Evolutionary conservation across 805 yeast species (phyloP), one percentile per base, ranked within the genome.

Genomic region (Myxozyma kluyveri): DNA sequence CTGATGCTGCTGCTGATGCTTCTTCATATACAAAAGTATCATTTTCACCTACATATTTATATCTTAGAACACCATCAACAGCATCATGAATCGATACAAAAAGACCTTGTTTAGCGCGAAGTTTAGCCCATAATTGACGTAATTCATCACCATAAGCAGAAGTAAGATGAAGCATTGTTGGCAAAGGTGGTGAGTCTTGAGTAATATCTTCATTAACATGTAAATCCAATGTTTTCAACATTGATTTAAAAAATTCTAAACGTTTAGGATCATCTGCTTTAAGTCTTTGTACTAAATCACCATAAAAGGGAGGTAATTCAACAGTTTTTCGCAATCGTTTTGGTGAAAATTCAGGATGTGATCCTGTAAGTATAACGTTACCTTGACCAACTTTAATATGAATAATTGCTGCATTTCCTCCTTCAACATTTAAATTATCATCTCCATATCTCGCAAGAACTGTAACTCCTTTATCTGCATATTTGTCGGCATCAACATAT

Each of bases 341-440:
- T 9, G 59, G 57, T 12, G 60, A 52, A 24, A 83, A 89, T 68
- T 93, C 99, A 0, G 96, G 96, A 68, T 93, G 99, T 0, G 88
- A 78, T 0, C 98, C 98, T 12, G 85, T 75, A 10, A 93, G 74
- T 7, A 93, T 68, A 0, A 83, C 96, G 33, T 70, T 71, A 2
- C 99, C 99, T 35, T 77, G 71, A 1, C 95, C 96, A 2, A 81
- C 79, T 7, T 73, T 71, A 61, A 88, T 79, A 52, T 76, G 69
- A 2, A 93, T 79, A 0, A 80, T 86, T 0, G 97, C 96, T 0
- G 96, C 96, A 3, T 66, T 63, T 3, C 68, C 68, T 2, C 69
- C 62, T 9, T 67, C 71, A 6, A 86, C 83, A 43, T 83, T 85
- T 0, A 82, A 62, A 0, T 71, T 68, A 9, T 29, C 14, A 0